These are phyloP conservation scores for Piromyces finnis DNA, from an alignment of 192 early-diverging fungal species.

Conservation along the genomic window DNA sequence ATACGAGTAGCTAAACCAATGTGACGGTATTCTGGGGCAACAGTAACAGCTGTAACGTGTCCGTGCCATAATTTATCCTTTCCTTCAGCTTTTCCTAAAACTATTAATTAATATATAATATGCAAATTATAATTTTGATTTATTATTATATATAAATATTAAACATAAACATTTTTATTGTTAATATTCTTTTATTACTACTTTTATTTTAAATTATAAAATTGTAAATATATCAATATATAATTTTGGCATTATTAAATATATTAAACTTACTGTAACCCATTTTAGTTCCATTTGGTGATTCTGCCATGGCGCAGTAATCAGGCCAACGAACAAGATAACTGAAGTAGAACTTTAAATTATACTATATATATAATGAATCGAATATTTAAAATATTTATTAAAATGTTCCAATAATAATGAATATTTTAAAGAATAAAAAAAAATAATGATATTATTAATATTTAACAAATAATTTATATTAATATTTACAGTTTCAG, in stretches of 20 bases:
- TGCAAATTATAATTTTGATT: too few species aligned
- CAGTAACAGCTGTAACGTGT: constrained; percentile 94
- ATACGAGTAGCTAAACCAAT: constrained; percentile 74
- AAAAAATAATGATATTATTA: neutral
- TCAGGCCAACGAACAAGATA: constrained; percentile 92
- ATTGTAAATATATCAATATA: too few species aligned
- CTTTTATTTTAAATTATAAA: too few species aligned
- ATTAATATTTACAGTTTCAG: constrained; percentile 56
- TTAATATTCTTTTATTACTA: too few species aligned
- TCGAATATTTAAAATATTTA: too few species aligned
- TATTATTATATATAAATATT: too few species aligned
- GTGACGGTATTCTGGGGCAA: constrained; percentile 84
- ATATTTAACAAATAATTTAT: too few species aligned
- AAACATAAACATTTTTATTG: too few species aligned
- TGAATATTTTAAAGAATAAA: neutral
- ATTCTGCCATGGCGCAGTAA: constrained; percentile 69
- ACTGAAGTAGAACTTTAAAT: constrained; percentile 78
- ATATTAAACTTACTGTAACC: constrained; percentile 47
- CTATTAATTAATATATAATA: too few species aligned
- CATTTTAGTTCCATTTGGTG: constrained; percentile 51
- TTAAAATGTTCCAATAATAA: too few species aligned
- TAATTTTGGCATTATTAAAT: neutral
- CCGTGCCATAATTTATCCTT: constrained; percentile 80
- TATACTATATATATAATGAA: too few species aligned
- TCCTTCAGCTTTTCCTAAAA: constrained; percentile 96